Evolutionary conservation across 805 yeast species (phyloP).

Genomic region (Saturnispora ahearnii): DNA sequence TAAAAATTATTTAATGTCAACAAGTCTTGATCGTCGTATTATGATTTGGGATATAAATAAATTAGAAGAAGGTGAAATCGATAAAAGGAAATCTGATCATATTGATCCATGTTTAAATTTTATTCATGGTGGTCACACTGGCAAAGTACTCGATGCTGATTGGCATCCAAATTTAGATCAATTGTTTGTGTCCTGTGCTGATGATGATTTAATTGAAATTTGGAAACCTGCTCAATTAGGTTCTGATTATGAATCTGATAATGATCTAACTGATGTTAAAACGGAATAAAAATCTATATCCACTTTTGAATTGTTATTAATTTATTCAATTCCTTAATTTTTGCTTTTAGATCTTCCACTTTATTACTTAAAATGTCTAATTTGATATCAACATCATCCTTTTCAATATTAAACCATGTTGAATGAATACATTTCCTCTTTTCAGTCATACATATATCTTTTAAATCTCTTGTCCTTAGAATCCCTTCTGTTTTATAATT

Average conservation of each 20-base stretch:
- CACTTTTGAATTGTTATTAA: conserved; percentile 30
- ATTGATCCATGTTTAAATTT: conserved; percentile 72
- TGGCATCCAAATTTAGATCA: conserved; percentile 56
- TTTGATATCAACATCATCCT: conserved; percentile 30
- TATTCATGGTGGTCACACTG: conserved; percentile 84
- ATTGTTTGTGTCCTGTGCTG: conserved; percentile 60
- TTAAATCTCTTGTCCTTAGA: conserved; percentile 10
- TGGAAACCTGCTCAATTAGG: conserved; percentile 59
- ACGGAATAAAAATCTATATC: conserved; percentile 12
- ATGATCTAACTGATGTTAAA: conserved; percentile 17
- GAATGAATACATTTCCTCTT: conserved; percentile 49
- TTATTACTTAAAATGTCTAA: conserved; percentile 17
- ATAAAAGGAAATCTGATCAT: conserved; percentile 43
- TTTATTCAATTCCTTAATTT: conserved; percentile 23
- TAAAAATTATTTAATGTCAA: conserved; percentile 41
- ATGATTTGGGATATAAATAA: conserved; percentile 65
- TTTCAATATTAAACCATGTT: conserved; percentile 27
- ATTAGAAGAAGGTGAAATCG: conserved; percentile 48
- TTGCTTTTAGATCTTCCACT: conserved; percentile 10
- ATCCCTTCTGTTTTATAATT: conserved; percentile 8
- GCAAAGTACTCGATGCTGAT: conserved; percentile 53
- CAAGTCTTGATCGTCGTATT: conserved; percentile 59
- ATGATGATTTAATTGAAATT: conserved; percentile 65
- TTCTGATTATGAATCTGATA: conserved; percentile 31
- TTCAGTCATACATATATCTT: conserved; percentile 40